These are phyloP conservation scores for Lentinus brumalis DNA, from an alignment of 768 basidiomycete genomes.

Conservation along the genomic window DNA sequence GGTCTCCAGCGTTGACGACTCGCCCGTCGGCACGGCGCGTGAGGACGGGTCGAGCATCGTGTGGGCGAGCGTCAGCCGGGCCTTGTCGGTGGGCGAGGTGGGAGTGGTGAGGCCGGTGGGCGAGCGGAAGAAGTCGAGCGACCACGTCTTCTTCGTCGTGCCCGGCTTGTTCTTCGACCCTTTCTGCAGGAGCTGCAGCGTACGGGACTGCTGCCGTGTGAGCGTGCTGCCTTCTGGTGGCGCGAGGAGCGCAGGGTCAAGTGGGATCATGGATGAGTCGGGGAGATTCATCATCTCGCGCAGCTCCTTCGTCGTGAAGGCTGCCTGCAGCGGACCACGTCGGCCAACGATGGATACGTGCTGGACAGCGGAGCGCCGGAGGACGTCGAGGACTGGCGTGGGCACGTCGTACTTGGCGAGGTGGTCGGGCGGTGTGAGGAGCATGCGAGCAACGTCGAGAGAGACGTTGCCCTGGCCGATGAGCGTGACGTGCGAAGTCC, in stretches of 20 bases:
- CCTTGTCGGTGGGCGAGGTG: conserved; percentile 28
- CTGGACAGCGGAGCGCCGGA: conserved; percentile 61
- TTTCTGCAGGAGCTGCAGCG: conserved; percentile 64
- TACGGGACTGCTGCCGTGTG: conserved; percentile 66
- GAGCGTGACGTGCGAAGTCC: conserved; percentile 70
- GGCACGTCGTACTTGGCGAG: conserved; percentile 82
- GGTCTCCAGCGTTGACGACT: conserved; percentile 54
- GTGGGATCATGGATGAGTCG: conserved; percentile 67
- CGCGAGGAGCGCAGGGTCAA: conserved; percentile 48
- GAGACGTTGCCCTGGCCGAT: conserved; percentile 97
- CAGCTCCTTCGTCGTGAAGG: conserved; percentile 92
- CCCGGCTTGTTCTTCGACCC: conserved; percentile 57
- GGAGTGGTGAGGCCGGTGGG: conserved; percentile 51
- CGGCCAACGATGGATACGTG: conserved; percentile 85
- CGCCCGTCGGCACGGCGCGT: conserved; percentile 57
- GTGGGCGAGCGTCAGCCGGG: conserved; percentile 57
- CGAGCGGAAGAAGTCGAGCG: conserved; percentile 79
- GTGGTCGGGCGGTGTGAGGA: conserved; percentile 67
- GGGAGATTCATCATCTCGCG: conserved; percentile 74
- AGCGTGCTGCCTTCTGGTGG: conserved; percentile 35
- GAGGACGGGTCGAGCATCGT: conserved; percentile 56
- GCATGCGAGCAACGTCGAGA: conserved; percentile 87
- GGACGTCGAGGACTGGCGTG: conserved; percentile 64
- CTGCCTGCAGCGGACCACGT: conserved; percentile 85
- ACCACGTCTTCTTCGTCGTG: conserved; percentile 68